phyloP scores from a whole-genome alignment of 768 basidiomycete species.

The Boletus bicolor region DNA sequence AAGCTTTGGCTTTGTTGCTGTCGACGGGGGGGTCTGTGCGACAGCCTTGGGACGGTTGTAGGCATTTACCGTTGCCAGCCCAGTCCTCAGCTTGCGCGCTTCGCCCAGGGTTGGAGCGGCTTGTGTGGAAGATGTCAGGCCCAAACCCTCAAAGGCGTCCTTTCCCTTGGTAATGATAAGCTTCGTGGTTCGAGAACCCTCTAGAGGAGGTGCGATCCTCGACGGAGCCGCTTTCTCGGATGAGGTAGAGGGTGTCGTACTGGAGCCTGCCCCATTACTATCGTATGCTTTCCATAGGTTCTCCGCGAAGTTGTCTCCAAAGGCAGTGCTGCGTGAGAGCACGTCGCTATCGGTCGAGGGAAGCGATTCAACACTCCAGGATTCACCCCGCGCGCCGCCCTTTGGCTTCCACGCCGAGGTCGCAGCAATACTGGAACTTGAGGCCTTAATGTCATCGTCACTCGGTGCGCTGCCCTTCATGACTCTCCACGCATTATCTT shows the following conservation, averaged over 20 bases:
- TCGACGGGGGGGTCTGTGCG: conserved; percentile 14
- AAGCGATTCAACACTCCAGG: conserved; percentile 39
- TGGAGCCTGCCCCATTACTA: conserved; percentile 13
- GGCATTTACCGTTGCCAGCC: conserved; percentile 52
- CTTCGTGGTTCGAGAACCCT: conserved; percentile 32
- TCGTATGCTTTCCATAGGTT: conserved; percentile 55
- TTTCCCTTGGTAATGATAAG: conserved; percentile 41
- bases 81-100: conserved; percentile 68
- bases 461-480: conserved; percentile 26
- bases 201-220: conserved; percentile 25
- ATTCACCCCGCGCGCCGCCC: conserved; percentile 15
- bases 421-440: conserved; percentile 27
- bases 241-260: background rate
- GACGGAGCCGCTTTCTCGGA: conserved; percentile 18
- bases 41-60: conserved; percentile 23
- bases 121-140: conserved; percentile 42
- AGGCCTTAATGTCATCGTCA: conserved; percentile 12
- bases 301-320: conserved; percentile 67
- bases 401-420: conserved; percentile 30
- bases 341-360: conserved; percentile 21
- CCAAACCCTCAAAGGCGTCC: conserved; percentile 81
- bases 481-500: conserved; percentile 49
- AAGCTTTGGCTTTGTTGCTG: conserved; percentile 19
- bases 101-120: conserved; percentile 71
- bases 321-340: conserved; percentile 34